Evolutionary conservation across 768 basidiomycete genomes (phyloP).

Genomic region (Agaricus bisporus): DNA sequence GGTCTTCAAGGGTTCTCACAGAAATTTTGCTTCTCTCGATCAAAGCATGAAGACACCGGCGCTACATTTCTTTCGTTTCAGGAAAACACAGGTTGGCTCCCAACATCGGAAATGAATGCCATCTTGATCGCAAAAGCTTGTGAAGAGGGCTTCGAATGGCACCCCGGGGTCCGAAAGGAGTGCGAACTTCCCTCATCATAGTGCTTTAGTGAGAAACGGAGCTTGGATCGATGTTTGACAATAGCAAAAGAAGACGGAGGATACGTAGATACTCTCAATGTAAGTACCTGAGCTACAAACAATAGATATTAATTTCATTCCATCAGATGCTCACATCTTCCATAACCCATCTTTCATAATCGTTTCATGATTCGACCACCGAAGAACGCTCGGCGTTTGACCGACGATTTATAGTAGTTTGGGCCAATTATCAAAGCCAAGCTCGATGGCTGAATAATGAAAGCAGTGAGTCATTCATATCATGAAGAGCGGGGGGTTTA

Average conservation of each 20-base stretch:
- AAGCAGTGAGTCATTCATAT: slow-evolving; percentile 7
- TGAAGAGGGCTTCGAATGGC: no score
- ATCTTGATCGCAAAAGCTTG: background rate
- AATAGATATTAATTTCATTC: no score
- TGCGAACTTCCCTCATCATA: background rate
- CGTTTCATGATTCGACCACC: no score
- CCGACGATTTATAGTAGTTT: slow-evolving; percentile 12
- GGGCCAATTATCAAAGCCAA: slow-evolving; percentile 69
- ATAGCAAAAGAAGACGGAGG: no score
- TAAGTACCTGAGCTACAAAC: no score
- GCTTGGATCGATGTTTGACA: background rate
- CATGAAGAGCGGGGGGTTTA: slow-evolving; percentile 6
- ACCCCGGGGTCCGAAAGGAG: no score
- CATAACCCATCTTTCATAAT: no score
- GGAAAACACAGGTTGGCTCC: background rate
- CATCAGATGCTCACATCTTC: no score
- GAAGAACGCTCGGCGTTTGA: no score
- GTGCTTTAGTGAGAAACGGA: background rate
- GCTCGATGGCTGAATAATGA: slow-evolving; percentile 44
- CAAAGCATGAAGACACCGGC: background rate
- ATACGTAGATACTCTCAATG: no score
- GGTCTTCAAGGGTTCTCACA: background rate
- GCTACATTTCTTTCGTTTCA: no score
- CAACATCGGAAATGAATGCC: background rate
- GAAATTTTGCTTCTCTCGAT: background rate